Evolutionary conservation across 371 early-diverging fungal species (phyloP), one percentile per base, ranked within the genome.

Genomic region (Astathelohania contejeani): DNA sequence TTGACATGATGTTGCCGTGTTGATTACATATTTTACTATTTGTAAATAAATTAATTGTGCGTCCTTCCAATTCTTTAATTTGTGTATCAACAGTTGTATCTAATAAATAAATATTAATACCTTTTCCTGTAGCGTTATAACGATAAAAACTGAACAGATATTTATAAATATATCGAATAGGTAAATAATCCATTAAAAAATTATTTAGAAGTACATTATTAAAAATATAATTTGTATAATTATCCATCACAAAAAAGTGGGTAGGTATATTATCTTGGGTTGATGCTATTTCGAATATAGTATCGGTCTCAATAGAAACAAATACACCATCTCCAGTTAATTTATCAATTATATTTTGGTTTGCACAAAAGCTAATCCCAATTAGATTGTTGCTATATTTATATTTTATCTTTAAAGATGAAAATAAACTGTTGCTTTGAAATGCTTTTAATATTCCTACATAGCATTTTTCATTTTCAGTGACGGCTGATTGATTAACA

Each of bases 101-200:
- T 29, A 69, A 16, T 18, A 69, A 14, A 27, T 57, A 48, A 1
- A 72, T 61, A 10, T 51, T 27, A 2, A 70, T 46, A 1, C 54
- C 62, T 52, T 58, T 63, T 50, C 72, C 72, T 2, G 66, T 62
- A 40, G 60, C 53, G 12, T 53, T 25, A 48, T 63, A 67, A 42
- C 52, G 47, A 25, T 67, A 63, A 19, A 12, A 51, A 25, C 47
- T 49, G 43, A 48, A 40, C n/a, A 63, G 56, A 38, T 32, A 48
- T 46, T 27, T 37, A 20, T 60, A 52, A 0, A 67, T 4, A 40
- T 18, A 46, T 4, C 57, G 60, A 23, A 63, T 55, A n/a, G 40
- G 49, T 6, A 67, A 37, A 4, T 52, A n/a, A 16, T 53, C 50
- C 42, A 67, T 49, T 10, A 60, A 0, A 18, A 47, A 22, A 51